phyloP scores from a whole-genome alignment of 2,329 filamentous ascomycete species.

The Fusarium irregulare region DNA sequence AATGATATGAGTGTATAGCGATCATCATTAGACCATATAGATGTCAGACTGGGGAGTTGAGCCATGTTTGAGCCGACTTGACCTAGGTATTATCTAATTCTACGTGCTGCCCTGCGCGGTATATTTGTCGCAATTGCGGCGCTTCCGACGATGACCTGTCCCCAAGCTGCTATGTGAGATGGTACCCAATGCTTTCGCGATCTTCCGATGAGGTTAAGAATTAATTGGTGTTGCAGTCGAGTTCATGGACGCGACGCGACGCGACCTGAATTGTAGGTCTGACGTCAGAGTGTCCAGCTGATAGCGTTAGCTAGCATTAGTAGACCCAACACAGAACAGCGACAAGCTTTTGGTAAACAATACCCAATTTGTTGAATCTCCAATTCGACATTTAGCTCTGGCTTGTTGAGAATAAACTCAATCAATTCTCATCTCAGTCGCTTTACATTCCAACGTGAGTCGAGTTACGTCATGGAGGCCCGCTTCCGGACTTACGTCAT shows the following conservation, averaged over 20 bases:
- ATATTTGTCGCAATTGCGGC: too few species aligned
- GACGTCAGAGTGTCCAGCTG: neutral
- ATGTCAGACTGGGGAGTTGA: neutral
- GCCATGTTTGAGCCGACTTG: neutral
- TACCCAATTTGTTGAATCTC: too few species aligned
- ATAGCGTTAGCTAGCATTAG: neutral
- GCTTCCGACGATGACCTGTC: rapidly evolving
- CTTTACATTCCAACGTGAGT: neutral
- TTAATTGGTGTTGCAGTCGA: neutral
- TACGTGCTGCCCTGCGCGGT: neutral
- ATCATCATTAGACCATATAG: slow-evolving; percentile 14
- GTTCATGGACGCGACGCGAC: neutral
- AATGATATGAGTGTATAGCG: neutral
- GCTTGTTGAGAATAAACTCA: neutral
- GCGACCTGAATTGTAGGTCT: neutral
- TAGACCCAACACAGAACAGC: neutral
- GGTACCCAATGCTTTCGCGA: rapidly evolving
- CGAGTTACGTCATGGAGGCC: slow-evolving; percentile 17
- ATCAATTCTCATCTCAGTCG: neutral
- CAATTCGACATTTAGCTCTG: too few species aligned
- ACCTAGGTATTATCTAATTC: neutral
- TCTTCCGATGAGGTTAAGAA: neutral
- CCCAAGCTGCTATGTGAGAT: rapidly evolving
- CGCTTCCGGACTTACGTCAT: slow-evolving; percentile 26
- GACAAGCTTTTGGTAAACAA: neutral